phyloP scores from a whole-genome alignment of 805 yeast species.

The Sugiyamaella valdiviana region DNA sequence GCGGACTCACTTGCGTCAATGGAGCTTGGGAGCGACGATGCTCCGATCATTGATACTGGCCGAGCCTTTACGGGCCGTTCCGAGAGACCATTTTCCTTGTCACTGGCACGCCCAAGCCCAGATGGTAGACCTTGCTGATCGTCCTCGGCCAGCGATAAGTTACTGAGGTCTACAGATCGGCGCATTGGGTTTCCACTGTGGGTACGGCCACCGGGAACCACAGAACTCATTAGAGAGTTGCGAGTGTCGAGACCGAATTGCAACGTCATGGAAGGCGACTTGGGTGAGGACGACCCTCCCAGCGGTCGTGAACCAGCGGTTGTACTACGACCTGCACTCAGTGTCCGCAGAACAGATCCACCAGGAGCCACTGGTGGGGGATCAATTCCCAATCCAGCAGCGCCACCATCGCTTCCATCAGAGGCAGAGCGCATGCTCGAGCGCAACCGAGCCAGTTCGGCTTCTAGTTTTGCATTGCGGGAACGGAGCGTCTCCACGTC shows the following conservation, averaged over 20 bases:
- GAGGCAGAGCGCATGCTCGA: conserved; percentile 1
- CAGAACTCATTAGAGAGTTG: not conserved
- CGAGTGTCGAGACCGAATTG: conserved; percentile 17
- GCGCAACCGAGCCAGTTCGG: conserved; percentile 35
- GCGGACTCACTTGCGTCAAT: not conserved
- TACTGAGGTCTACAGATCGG: conserved; percentile 16
- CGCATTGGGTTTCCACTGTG: not conserved
- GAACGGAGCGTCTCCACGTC: conserved; percentile 56
- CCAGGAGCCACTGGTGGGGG: conserved; percentile 2
- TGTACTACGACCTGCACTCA: conserved; percentile 8
- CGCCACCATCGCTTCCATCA: not conserved
- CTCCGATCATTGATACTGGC: not conserved
- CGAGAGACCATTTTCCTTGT: not conserved
- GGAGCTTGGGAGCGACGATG: not conserved
- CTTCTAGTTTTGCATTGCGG: conserved; percentile 50
- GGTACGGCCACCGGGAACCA: not conserved
- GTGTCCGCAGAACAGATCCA: conserved; percentile 5
- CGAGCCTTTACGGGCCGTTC: not conserved
- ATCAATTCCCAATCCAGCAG: not conserved
- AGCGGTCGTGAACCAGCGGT: not conserved
- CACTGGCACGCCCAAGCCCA: not conserved
- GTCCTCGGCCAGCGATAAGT: not conserved
- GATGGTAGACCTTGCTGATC: not conserved
- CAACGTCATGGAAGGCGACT: conserved; percentile 15
- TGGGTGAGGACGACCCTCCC: conserved; percentile 11